Evolutionary conservation across 371 early-diverging fungal species (phyloP), one percentile per base, ranked within the genome.

Genomic region (Neoconidiobolus thromboides): DNA sequence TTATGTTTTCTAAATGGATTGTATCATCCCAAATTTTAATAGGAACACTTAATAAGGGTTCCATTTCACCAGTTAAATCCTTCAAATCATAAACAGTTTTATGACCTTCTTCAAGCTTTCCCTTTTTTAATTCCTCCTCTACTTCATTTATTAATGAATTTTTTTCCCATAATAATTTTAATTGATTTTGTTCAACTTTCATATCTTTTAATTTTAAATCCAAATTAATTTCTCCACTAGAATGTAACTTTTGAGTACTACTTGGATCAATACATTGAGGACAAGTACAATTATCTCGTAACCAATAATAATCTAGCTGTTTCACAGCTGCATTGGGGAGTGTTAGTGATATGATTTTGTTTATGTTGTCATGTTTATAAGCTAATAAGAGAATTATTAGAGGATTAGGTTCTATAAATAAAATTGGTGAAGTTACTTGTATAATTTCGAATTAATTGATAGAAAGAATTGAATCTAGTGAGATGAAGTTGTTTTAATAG

Each of bases 241-340:
- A 82, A 67, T 85, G 85, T 40, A 86, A 70, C 67, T 89, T 91
- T 67, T 91, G 91, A 10, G 77, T 72, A 55, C 73, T 87, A 37
- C 74, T 67, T 2, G 87, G 83, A 63, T 89, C 87, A 14, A 87
- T 65, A 61, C 87, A 88, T 3, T 62, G 62, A 4, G 77, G 69
- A 64, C 89, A 91, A 36, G 68, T 83, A 62, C 89, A 91, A 64
- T 86, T 81, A 68, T 91, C 91, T 39, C 87, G 77, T 7, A 90
- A 76, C 91, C 91, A 90, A 36, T 26, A 26, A 0, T 26, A 26
- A 26, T 26, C 26, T 26, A 26, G 26, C 26, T 26, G 26, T 26
- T 26, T 26, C 26, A 26, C 26, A 26, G 26, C 26, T 26, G 26
- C 26, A 26, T 26, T 26, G 26, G 26, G 26, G 26, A 26, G 26